Conservation (phyloP, 192 early-diverging fungal genomes). For the Thoreauomyces humboldtii region DNA sequence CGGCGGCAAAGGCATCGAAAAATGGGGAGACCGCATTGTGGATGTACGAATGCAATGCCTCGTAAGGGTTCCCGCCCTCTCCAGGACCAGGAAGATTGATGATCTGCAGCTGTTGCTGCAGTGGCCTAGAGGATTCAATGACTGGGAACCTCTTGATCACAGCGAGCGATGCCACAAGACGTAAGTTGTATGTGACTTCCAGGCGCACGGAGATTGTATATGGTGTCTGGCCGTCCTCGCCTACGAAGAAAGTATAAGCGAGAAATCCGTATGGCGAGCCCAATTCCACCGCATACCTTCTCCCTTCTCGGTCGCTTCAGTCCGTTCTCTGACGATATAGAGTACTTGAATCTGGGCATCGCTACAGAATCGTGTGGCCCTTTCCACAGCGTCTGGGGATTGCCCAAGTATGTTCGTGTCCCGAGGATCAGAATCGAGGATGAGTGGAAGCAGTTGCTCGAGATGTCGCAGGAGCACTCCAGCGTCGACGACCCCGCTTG, state of each 20-base stretch:
- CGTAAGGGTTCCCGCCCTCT: slow-evolving; percentile 68
- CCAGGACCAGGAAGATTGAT: slow-evolving; percentile 85
- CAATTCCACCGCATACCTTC: background rate
- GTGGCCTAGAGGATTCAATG: slow-evolving; percentile 67
- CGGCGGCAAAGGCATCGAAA: slow-evolving; percentile 89
- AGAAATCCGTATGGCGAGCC: background rate
- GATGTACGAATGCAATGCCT: slow-evolving; percentile 85
- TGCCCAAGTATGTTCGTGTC: slow-evolving; percentile 64
- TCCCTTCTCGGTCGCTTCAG: slow-evolving; percentile 38
- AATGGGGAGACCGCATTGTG: slow-evolving; percentile 93
- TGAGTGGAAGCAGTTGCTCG: slow-evolving; percentile 58
- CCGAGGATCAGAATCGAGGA: slow-evolving; percentile 65
- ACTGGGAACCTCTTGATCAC: slow-evolving; percentile 39
- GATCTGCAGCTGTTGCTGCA: slow-evolving; percentile 82
- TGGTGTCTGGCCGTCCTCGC: background rate
- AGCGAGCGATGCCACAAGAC: slow-evolving; percentile 26
- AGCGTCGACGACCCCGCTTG: slow-evolving; percentile 10
- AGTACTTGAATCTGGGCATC: slow-evolving; percentile 70
- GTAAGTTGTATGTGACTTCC: slow-evolving; percentile 23
- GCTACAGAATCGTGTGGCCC: slow-evolving; percentile 71
- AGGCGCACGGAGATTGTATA: background rate
- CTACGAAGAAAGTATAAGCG: background rate
- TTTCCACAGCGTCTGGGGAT: slow-evolving; percentile 68
- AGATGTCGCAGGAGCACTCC: slow-evolving; percentile 20
- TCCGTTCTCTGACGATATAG: slow-evolving; percentile 76